Evolutionary conservation across 2,329 filamentous ascomycete genomes (phyloP).

Genomic region (Sporothrix phasma): DNA sequence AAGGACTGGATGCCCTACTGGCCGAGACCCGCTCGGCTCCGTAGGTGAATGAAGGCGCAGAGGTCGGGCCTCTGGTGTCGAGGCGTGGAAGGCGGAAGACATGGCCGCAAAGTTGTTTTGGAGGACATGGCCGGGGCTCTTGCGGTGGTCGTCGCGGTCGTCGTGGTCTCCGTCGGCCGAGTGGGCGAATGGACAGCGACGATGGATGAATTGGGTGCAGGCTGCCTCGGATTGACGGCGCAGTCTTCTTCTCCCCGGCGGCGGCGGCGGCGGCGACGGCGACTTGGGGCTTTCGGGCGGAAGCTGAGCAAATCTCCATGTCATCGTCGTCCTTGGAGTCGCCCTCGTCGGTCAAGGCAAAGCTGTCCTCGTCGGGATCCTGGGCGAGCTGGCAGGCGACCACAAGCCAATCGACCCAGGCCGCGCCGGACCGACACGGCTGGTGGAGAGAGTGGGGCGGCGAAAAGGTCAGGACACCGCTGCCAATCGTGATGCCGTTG

Average conservation of each 20-base stretch:
- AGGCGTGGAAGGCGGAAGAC: slow-evolving; percentile 2
- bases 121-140: background rate
- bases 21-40: background rate
- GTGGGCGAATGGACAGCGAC: slow-evolving; percentile 9
- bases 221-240: slow-evolving; percentile 6
- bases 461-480: slow-evolving; percentile 27
- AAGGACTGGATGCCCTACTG: background rate
- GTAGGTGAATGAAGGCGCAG: background rate
- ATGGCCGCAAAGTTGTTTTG: background rate
- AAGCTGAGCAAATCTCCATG: slow-evolving; percentile 20
- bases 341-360: slow-evolving; percentile 24
- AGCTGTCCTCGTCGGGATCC: slow-evolving; percentile 29
- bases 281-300: slow-evolving; percentile 13
- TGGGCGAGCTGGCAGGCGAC: slow-evolving; percentile 29
- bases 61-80: background rate
- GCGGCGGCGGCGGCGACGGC: background rate
- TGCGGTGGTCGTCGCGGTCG: background rate
- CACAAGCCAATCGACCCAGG: slow-evolving; percentile 39
- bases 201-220: background rate
- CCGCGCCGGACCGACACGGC: slow-evolving; percentile 25
- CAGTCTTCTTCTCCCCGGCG: background rate
- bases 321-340: slow-evolving; percentile 38
- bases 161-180: slow-evolving; percentile 6
- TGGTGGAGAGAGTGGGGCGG: slow-evolving; percentile 7
- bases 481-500: slow-evolving; percentile 8